Evolutionary conservation across 306 rosid species (phyloP), one percentile per base, ranked within the genome.

Genomic region (Malus sylvestris): DNA sequence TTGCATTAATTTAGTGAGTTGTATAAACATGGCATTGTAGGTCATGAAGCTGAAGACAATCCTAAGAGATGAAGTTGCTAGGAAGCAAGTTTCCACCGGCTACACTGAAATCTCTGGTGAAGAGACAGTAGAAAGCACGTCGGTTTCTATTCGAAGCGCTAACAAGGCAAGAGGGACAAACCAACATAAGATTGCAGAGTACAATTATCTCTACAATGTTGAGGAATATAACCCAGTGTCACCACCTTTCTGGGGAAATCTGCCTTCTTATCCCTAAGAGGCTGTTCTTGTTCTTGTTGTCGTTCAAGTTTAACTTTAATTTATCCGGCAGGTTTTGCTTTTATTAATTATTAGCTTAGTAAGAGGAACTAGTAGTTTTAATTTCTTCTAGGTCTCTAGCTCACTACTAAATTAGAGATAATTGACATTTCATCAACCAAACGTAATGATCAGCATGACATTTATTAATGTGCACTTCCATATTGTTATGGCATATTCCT

Each of bases 121-220:
- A 68, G 98, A 90, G 79, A 92, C 92, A 13, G 97, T 84, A 20
- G 97, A 90, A 70, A 88, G 96, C 89, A 85, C 89, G 6, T 89
- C 96, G 52, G 91, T 79, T 2, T 87, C 81, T 13, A 76, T 82
- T 33, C 86, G 83, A 12, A 82, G 88, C 81, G 76, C 86, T 27
- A 79, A 83, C 76, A 80, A 80, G 79, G 51, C 77, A 61, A 68
- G 65, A 64, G 85, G 85, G 49, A 71, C 77, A 6, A 63, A 22
- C 71, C 83, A 89, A 10, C 85, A 83, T 30, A 82, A 79, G 67
- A 79, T 68, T 65, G 83, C 72, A 49, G 89, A 86, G 10, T 89
- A 89, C 84, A 90, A 83, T 70, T 81, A 81, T 79, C 80, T 81
- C 29, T 84, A 75, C 85, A 84, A 78, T 69, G 78, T 85, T 78